Conservation (phyloP, 257 asterid genomes). For the Solanum sejunctum region DNA sequence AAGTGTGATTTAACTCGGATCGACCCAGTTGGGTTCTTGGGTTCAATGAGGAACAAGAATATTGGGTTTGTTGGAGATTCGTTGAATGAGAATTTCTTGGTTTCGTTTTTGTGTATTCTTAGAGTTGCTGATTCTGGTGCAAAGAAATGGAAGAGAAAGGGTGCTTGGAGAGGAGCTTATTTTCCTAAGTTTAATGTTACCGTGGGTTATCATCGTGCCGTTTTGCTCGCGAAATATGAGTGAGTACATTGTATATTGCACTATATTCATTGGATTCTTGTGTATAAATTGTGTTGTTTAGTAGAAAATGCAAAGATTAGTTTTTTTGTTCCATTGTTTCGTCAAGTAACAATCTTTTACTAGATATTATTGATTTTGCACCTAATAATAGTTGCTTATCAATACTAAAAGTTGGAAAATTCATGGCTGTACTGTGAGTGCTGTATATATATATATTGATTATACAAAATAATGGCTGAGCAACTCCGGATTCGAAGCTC, state of each 20-base stretch:
- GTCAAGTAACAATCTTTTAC: not conserved
- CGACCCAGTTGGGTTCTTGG: conserved; percentile 61
- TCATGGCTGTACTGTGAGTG: not conserved
- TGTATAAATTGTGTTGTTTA: not conserved
- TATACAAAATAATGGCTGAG: not conserved
- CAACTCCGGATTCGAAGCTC: not conserved
- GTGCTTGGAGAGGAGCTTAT: conserved; percentile 96
- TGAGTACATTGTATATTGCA: conserved; percentile 16
- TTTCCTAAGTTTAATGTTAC: conserved; percentile 85
- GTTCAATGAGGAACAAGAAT: conserved; percentile 56
- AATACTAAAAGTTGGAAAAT: not conserved
- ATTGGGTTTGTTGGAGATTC: conserved; percentile 96
- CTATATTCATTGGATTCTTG: not conserved
- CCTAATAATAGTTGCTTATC: not conserved
- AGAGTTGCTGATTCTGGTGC: conserved; percentile 64
- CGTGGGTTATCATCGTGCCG: conserved; percentile 89
- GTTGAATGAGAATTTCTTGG: conserved; percentile 79
- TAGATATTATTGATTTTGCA: not conserved
- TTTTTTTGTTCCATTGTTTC: not conserved
- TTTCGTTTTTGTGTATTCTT: conserved; percentile 60
- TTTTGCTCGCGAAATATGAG: conserved; percentile 75
- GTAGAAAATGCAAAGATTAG: not conserved
- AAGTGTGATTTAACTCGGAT: conserved; percentile 55
- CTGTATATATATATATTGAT: not conserved
- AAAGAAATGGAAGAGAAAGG: conserved; percentile 91